Evolutionary conservation across 176 grass and related monocot genomes (phyloP), one percentile per base, ranked within the genome.

Genomic region (Miscanthus lutarioriparius): DNA sequence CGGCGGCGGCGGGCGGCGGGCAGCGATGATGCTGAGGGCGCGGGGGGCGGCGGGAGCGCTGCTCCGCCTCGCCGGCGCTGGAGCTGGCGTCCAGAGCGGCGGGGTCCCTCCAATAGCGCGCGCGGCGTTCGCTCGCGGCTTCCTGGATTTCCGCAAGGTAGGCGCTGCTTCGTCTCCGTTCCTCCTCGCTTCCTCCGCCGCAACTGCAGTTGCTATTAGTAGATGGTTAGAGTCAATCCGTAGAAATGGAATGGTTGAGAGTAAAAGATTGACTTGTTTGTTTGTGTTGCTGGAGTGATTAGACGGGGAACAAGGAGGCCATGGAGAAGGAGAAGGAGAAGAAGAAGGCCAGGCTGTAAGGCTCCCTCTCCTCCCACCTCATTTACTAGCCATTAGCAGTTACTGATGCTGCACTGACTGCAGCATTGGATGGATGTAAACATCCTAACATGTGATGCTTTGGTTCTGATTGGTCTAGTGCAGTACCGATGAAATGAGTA

Each of bases 341-440:
- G 89, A 90, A 87, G 64, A 91, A 89, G 84, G 92, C 88, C 27
- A 95, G 95, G 79, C 82, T 98, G 92, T 98, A 86, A 86, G 89
- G 26, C 75, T 90, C 80, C 80, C 44, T 37, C 81, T 70, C n/a
- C 49, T 9, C 38, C 36, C 30, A 80, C 28, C 74, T 85, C 69
- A 0, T 8, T 26, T 82, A 13, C 47, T 49, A 68, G 56, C 2
- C 36, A 56, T 48, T 68, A 28, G 5, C n/a, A 20, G 25, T 56
- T 70, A 17, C 36, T 35, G n/a, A 38, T 48, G 43, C 45, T 38
- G 32, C 64, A 15, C 19, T 32, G 43, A 15, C 19, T 32, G 43
- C 75, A 74, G 26, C 35, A 33, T 2, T 78, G 19, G 58, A 7
- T 43, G 17, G 22, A 15, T 79, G 45, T 12, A 32, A 32, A 47